Evolutionary conservation across 164 flowering plant species (phyloP), one percentile per base, ranked within the genome.

Genomic region (Magnolia officinalis): DNA sequence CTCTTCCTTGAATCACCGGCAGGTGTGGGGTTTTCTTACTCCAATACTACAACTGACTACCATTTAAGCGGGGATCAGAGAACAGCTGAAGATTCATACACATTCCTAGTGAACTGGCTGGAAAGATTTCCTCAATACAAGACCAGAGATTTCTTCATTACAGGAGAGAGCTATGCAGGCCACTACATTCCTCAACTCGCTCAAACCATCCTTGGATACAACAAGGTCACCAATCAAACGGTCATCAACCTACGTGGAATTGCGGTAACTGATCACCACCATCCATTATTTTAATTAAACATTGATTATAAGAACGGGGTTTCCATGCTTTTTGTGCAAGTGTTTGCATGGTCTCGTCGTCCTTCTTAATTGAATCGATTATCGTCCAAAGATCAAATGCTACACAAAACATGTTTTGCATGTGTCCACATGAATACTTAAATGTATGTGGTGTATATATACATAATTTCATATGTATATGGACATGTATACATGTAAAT

Each of bases 151-250:
- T 87, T 91, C 79, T 91, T 71, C 83, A 76, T 91, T n/a, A 72
- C 95, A 20, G 92, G 95, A 72, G 92, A 91, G 83, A 85, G 86
- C 81, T 85, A 85, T 6, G 84, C 82, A 0, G 83, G 88, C 4
- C 87, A 85, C 49, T 90, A 91, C 65, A 87, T 88, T 50, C 95
- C 95, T 75, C 93, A 91, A 65, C 84, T 91, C 9, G 90, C 93
- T 6, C 89, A 88, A 75, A 83, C 88, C 14, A 72, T 91, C 0
- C 84, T 75, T 55, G 88, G 87, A 37, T 49, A 89, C 18, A 91
- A 88, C 76, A 85, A 86, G 20, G 77, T 83, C 8, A 72, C 71
- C 0, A 82, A 80, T 13, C 81, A 81, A 63, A 79, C 85, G 2
- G 20, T 72, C 3, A 85, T 91, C 45, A 86, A 89, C 73, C 89